A percentile compares a stretch with the other conserved stretches of the same genome.
These are phyloP conservation scores for Candida awuae DNA, from an alignment of 805 yeast genomes.

Conservation along the genomic window DNA sequence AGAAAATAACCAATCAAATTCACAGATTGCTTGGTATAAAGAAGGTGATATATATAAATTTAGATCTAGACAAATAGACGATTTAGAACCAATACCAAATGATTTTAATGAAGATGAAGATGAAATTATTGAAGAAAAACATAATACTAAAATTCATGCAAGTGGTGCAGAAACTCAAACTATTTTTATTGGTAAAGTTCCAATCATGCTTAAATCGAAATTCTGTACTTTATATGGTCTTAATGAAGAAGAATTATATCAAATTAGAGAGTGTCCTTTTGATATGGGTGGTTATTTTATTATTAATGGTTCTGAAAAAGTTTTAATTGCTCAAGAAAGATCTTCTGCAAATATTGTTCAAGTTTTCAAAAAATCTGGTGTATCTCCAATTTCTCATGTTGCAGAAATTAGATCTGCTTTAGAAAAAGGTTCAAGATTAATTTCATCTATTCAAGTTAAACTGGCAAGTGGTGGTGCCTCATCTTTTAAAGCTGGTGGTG, in stretches of 20 bases:
- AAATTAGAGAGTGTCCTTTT: slow-evolving; percentile 95
- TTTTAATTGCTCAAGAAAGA: slow-evolving; percentile 96
- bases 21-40: slow-evolving; percentile 53
- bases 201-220: slow-evolving; percentile 95
- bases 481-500: slow-evolving; percentile 39
- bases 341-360: slow-evolving; percentile 98
- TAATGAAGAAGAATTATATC: slow-evolving; percentile 88
- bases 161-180: slow-evolving; percentile 32
- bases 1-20: slow-evolving; percentile 34
- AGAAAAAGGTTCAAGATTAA: slow-evolving; percentile 94
- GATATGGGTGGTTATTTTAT: slow-evolving; percentile 99
- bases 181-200: slow-evolving; percentile 88
- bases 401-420: slow-evolving; percentile 96
- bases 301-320: slow-evolving; percentile 97
- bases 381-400: slow-evolving; percentile 90
- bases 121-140: slow-evolving; percentile 44
- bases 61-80: slow-evolving; percentile 24
- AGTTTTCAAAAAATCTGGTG: slow-evolving; percentile 95
- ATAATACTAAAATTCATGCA: slow-evolving; percentile 26
- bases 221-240: slow-evolving; percentile 88
- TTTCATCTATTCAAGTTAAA: slow-evolving; percentile 90
- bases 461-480: slow-evolving; percentile 48
- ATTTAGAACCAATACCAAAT: slow-evolving; percentile 24
- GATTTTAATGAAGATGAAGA: slow-evolving; percentile 54
- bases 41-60: slow-evolving; percentile 40